A percentile compares a stretch with the other conserved stretches of the same genome.
Evolutionary conservation across 2,329 filamentous ascomycete genomes (phyloP).

Genomic region (Coleophoma cylindrospora): DNA sequence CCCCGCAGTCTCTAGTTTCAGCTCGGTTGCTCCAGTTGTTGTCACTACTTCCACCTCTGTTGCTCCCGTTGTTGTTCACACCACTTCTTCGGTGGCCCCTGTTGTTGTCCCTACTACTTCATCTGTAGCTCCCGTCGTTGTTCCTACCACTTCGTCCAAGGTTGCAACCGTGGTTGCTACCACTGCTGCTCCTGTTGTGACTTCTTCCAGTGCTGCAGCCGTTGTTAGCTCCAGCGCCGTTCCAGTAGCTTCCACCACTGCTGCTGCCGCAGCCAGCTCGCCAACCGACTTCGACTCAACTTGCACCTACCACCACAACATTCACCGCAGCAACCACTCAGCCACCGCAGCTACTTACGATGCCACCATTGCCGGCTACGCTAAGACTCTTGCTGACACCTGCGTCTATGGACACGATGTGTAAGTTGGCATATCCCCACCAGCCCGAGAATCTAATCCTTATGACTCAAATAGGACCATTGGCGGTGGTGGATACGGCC

Average conservation of each 20-base stretch:
- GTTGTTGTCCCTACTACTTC: conserved; percentile 5
- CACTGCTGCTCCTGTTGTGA: not conserved
- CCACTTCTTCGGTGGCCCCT: conserved; percentile 6
- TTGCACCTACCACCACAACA: conserved; percentile 61
- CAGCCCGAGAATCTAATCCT: conserved; percentile 5
- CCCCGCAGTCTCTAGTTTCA: not conserved
- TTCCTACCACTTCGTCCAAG: conserved; percentile 1
- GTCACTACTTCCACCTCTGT: conserved; percentile 2
- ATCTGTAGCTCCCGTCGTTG: not conserved
- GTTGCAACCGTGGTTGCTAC: not conserved
- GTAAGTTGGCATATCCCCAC: conserved; percentile 44
- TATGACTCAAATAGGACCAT: conserved; percentile 40
- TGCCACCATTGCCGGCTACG: conserved; percentile 55
- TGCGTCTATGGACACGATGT: conserved; percentile 75
- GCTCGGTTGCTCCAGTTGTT: not conserved
- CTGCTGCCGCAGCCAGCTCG: conserved; percentile 11
- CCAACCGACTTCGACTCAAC: conserved; percentile 13
- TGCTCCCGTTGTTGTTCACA: conserved; percentile 8
- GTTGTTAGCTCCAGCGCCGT: conserved; percentile 3
- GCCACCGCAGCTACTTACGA: conserved; percentile 62
- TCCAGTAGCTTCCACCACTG: conserved; percentile 6
- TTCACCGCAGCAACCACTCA: conserved; percentile 80
- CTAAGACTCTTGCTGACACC: conserved; percentile 54
- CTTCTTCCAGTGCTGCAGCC: no score
- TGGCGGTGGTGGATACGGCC: conserved; percentile 68